phyloP scores from a whole-genome alignment of 805 yeast species.

The Babjeviella inositovora region DNA sequence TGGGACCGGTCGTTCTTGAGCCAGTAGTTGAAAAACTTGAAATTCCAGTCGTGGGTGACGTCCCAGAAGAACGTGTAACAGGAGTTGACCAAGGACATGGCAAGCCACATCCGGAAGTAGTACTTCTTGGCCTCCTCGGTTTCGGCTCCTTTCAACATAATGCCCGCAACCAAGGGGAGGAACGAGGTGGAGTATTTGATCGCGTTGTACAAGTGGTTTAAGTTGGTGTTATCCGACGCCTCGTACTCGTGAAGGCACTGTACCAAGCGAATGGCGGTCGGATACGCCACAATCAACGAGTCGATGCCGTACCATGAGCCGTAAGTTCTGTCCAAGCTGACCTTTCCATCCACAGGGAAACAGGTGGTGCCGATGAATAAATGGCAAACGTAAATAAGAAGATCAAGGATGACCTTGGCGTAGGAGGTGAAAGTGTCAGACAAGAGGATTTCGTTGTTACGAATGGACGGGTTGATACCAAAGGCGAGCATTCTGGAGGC shows the following conservation, averaged over 20 bases:
- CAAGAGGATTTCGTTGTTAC: slow-evolving; percentile 69
- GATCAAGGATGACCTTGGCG: slow-evolving; percentile 60
- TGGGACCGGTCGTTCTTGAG: slow-evolving; percentile 4
- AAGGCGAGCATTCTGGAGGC: slow-evolving; percentile 40
- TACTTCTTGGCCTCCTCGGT: slow-evolving; percentile 1
- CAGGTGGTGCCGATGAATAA: slow-evolving; percentile 17
- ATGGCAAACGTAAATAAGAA: slow-evolving; percentile 37
- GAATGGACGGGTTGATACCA: slow-evolving; percentile 34
- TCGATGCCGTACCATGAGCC: slow-evolving; percentile 15
- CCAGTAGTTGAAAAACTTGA: slow-evolving; percentile 27
- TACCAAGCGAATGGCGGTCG: slow-evolving; percentile 58
- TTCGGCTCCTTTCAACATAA: slow-evolving; percentile 1
- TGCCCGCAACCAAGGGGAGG: slow-evolving; percentile 25
- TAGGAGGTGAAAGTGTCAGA: slow-evolving; percentile 81
- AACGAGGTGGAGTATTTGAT: slow-evolving; percentile 56
- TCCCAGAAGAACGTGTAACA: slow-evolving; percentile 83
- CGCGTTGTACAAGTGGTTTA: slow-evolving; percentile 51
- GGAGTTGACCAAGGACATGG: slow-evolving; percentile 40
- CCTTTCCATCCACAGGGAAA: slow-evolving; percentile 9
- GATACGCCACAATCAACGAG: slow-evolving; percentile 25
- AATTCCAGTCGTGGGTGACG: slow-evolving; percentile 75
- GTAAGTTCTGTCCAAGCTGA: slow-evolving; percentile 12
- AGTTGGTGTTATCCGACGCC: slow-evolving; percentile 23
- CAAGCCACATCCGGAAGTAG: slow-evolving; percentile 7
- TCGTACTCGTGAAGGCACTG: slow-evolving; percentile 70